phyloP scores from a whole-genome alignment of 23 red algal genomes.

The Pyropia haitanensis region DNA sequence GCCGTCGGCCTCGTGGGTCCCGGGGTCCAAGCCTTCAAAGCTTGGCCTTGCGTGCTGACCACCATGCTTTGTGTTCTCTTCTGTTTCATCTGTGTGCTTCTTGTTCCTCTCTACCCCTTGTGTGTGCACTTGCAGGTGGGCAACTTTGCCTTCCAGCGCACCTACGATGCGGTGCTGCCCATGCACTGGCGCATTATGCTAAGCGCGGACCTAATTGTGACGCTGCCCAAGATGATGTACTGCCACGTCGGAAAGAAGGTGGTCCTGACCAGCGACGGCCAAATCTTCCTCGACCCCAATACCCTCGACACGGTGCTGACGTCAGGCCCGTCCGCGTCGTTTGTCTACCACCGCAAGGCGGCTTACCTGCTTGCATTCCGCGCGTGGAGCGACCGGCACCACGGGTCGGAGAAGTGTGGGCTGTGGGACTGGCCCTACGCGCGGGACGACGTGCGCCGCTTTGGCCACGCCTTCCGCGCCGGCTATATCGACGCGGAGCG shows the following conservation, averaged over 20 bases:
- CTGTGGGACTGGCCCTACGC: constrained; percentile 52
- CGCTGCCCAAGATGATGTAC: constrained; percentile 49
- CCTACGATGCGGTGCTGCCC: constrained; percentile 51
- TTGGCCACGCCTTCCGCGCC: constrained; percentile 22
- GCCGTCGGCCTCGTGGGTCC: too few relatives aligned
- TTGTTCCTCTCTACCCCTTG: too few relatives aligned
- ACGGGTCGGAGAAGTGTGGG: constrained; percentile 54
- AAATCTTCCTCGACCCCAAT: constrained; percentile 59
- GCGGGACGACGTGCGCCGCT: constrained; percentile 43
- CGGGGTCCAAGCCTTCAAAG: too few relatives aligned
- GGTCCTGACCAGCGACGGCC: constrained; percentile 53
- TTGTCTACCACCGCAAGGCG: constrained; percentile 70
- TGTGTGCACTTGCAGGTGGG: background rate
- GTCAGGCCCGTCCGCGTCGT: constrained; percentile 35
- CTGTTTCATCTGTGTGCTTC: too few relatives aligned
- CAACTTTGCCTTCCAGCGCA: background rate
- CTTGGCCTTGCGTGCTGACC: too few relatives aligned
- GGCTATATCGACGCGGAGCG: too few relatives aligned
- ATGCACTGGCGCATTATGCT: constrained; percentile 67
- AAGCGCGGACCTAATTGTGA: constrained; percentile 54
- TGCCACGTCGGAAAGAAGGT: constrained; percentile 73
- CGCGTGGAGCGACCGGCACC: constrained; percentile 53
- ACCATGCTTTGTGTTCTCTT: too few relatives aligned
- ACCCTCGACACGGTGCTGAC: constrained; percentile 26
- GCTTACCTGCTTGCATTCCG: constrained; percentile 66